These are phyloP conservation scores for Annona cherimola DNA, from an alignment of 164 flowering plant genomes.

Conservation along the genomic window DNA sequence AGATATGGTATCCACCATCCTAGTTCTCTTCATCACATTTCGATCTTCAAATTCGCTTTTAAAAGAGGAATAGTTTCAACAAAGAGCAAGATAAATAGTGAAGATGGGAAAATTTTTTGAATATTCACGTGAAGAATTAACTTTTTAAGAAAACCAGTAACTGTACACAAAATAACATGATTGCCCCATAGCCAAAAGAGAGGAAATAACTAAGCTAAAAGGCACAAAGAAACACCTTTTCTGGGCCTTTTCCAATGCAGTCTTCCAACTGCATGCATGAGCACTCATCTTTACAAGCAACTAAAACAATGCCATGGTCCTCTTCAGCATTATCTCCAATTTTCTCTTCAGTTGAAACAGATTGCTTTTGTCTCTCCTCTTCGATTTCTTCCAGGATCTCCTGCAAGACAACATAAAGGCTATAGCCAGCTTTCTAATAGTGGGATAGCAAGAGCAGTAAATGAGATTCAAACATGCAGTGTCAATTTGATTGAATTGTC, in stretches of 20 bases:
- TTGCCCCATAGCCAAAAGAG: background rate
- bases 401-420: conserved; percentile 23
- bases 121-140: too few species aligned
- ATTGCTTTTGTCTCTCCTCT: conserved; percentile 61
- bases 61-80: too few species aligned
- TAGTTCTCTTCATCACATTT: too few species aligned
- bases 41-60: too few species aligned
- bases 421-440: background rate
- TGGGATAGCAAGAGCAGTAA: background rate
- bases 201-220: background rate
- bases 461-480: background rate
- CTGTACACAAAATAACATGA: background rate
- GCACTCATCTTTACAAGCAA: conserved; percentile 93
- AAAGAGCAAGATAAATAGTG: too few species aligned
- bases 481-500: background rate
- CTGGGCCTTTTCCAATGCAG: conserved; percentile 55
- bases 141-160: background rate
- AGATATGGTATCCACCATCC: too few species aligned
- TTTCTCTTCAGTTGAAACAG: conserved; percentile 29
- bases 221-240: conserved; percentile 42
- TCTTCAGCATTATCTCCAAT: conserved; percentile 25
- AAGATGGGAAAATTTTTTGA: too few species aligned
- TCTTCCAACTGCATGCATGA: conserved; percentile 97
- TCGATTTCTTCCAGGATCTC: conserved; percentile 85
- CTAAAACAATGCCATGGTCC: conserved; percentile 54